A percentile compares a stretch with the other conserved stretches of the same genome.
These are phyloP conservation scores for Nymphaea colorata DNA, from an alignment of 164 flowering plant genomes.

Conservation along the genomic window DNA sequence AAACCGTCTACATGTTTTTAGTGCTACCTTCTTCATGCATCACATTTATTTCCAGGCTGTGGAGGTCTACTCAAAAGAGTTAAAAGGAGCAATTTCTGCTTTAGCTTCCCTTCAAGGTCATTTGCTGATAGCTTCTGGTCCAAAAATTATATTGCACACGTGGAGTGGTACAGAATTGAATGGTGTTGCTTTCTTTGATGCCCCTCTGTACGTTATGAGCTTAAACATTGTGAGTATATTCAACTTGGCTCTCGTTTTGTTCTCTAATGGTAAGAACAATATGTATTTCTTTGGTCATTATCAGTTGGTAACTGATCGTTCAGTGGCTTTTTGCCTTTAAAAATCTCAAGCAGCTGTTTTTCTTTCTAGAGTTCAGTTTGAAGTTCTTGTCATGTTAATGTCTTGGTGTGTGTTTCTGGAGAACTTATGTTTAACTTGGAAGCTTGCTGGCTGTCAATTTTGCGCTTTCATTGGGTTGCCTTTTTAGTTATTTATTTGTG, in stretches of 20 bases:
- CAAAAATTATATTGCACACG: slow-evolving; percentile 84
- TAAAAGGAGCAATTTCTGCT: slow-evolving; percentile 97
- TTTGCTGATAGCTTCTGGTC: slow-evolving; percentile 89
- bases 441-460: too few relatives aligned
- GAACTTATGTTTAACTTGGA: too few relatives aligned
- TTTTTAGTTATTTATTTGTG: too few relatives aligned
- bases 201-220: slow-evolving; percentile 93
- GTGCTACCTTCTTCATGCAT: background rate
- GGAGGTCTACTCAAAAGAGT: slow-evolving; percentile 89
- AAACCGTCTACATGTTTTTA: too few relatives aligned
- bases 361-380: too few relatives aligned
- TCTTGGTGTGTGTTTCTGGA: too few relatives aligned
- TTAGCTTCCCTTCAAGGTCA: slow-evolving; percentile 94
- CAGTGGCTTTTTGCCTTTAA: background rate
- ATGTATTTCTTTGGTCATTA: background rate
- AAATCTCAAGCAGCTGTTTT: too few relatives aligned
- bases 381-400: too few relatives aligned
- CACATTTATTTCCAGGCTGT: slow-evolving; percentile 37
- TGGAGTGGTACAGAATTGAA: slow-evolving; percentile 93
- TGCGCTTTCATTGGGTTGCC: too few relatives aligned
- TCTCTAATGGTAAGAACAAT: background rate
- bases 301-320: background rate
- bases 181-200: slow-evolving; percentile 91
- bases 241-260: background rate
- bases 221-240: slow-evolving; percentile 70